Conservation (phyloP, 2,329 filamentous ascomycete species). For the Grosmannia huntii region DNA sequence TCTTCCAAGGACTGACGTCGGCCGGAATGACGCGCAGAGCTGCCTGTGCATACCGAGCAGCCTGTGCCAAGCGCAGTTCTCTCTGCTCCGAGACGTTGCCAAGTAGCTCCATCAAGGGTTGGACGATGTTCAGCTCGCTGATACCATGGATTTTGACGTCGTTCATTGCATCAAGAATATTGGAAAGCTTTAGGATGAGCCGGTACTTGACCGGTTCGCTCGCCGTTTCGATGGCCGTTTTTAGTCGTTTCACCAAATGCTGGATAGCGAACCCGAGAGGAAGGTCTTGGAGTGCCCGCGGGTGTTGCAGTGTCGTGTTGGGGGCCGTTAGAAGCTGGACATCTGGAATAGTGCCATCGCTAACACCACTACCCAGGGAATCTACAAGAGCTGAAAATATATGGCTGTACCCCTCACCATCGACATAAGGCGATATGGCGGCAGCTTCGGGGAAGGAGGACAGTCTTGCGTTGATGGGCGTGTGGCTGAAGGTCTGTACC, state of each 20-base stretch:
- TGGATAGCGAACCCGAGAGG: neutral
- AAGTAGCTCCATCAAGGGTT: neutral
- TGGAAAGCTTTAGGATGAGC: neutral
- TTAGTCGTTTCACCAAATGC: neutral
- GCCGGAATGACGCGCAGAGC: neutral
- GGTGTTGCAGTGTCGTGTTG: neutral
- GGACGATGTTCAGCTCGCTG: neutral
- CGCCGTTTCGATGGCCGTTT: neutral
- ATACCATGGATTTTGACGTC: neutral
- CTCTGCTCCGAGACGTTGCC: neutral
- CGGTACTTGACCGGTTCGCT: neutral
- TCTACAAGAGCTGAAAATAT: neutral
- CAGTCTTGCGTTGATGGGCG: neutral
- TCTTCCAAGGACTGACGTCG: neutral
- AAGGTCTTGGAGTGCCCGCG: neutral
- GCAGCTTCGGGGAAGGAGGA: neutral
- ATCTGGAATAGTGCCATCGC: neutral
- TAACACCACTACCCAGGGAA: neutral
- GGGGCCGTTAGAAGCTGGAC: neutral
- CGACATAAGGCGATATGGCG: neutral
- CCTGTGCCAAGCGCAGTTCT: neutral
- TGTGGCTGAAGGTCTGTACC: neutral
- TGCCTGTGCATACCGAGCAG: neutral
- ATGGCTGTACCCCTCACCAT: neutral
- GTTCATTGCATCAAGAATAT: neutral